Evolutionary conservation across 176 grass and related monocot genomes (phyloP).

Genomic region (Raddia distichophylla): DNA sequence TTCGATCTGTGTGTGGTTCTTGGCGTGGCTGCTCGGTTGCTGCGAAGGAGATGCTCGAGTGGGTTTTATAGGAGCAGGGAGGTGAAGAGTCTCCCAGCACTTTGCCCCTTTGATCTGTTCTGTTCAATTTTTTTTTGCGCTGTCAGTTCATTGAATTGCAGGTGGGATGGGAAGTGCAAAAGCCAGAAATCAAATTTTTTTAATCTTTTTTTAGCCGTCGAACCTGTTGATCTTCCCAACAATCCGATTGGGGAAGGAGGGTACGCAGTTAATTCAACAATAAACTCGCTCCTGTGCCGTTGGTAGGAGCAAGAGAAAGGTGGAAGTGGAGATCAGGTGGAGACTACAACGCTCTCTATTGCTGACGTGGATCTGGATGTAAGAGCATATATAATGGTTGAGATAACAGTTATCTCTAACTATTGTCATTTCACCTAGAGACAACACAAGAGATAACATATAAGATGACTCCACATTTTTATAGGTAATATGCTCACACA

Average conservation of each 20-base stretch:
- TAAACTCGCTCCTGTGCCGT: neutral
- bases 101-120: neutral
- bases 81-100: neutral
- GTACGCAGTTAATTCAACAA: neutral
- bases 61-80: constrained; percentile 4
- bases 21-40: neutral
- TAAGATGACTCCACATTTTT: too few species aligned
- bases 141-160: neutral
- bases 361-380: too few species aligned
- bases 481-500: too few species aligned
- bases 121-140: neutral
- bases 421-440: too few species aligned
- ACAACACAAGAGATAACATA: too few species aligned
- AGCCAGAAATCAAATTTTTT: neutral
- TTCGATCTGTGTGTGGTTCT: neutral
- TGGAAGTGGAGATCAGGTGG: too few species aligned
- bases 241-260: neutral
- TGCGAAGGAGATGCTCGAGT: neutral
- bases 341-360: too few species aligned
- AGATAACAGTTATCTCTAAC: too few species aligned
- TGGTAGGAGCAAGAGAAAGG: too few species aligned
- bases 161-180: neutral
- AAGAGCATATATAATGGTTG: too few species aligned
- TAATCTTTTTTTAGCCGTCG: too few species aligned
- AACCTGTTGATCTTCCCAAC: neutral